Evolutionary conservation across 805 yeast species (phyloP).

Genomic region (Metschnikowia picachoensis): DNA sequence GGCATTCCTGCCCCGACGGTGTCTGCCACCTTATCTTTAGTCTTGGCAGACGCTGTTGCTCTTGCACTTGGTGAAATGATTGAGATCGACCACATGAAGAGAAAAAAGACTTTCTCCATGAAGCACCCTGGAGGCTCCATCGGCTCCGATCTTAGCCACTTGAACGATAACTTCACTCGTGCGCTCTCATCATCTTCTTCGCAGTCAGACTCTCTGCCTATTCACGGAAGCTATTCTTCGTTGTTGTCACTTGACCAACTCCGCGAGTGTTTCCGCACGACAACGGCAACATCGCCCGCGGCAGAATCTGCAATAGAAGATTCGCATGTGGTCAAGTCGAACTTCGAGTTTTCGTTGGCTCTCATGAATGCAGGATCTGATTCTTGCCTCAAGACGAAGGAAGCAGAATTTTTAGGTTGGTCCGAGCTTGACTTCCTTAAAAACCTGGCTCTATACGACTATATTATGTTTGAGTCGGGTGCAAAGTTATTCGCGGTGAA

Average conservation of each 20-base stretch:
- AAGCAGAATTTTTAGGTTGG: conserved; percentile 10
- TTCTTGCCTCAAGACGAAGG: conserved; percentile 1
- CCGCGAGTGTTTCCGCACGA: conserved; percentile 6
- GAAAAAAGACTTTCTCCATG: conserved; percentile 58
- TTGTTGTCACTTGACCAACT: conserved; percentile 17
- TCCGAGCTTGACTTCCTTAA: conserved; percentile 15
- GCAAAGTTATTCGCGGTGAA: conserved; percentile 7
- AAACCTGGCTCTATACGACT: conserved; percentile 12
- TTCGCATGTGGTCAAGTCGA: not conserved
- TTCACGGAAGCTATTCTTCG: conserved; percentile 16
- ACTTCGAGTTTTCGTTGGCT: conserved; percentile 3
- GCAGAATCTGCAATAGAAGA: conserved; percentile 15
- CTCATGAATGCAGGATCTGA: conserved; percentile 1
- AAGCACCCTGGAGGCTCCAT: conserved; percentile 93
- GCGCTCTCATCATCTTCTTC: conserved; percentile 3
- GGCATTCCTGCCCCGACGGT: conserved; percentile 89
- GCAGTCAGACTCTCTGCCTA: conserved; percentile 4
- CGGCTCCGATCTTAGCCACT: conserved; percentile 48
- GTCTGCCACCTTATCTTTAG: conserved; percentile 71
- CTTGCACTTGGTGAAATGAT: conserved; percentile 69
- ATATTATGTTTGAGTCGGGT: conserved; percentile 6
- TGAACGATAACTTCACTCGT: conserved; percentile 26
- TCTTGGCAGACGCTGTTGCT: conserved; percentile 74
- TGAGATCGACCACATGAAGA: conserved; percentile 48
- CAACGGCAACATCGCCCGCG: conserved; percentile 2